Evolutionary conservation across 1,284 basidiomycete species (phyloP).

Genomic region (Macrocystidia cucumis): DNA sequence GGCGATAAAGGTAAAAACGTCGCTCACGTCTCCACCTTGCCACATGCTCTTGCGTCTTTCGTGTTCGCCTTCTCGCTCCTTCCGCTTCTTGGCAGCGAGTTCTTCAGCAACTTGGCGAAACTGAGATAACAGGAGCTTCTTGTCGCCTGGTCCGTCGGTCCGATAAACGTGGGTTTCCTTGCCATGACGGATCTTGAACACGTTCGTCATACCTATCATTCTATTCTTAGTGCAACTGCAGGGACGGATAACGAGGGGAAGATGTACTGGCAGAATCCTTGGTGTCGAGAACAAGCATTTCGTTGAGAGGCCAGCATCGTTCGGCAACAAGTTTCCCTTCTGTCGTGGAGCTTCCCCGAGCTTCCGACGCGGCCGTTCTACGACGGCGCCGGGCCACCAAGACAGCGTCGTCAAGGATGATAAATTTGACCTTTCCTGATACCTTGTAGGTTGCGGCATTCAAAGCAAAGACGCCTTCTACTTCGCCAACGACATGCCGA

Average conservation of each 20-base stretch:
- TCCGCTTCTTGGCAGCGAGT: conserved; percentile 78
- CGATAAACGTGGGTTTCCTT: conserved; percentile 95
- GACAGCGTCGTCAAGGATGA: conserved; percentile 88
- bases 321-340: conserved; percentile 85
- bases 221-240: conserved; percentile 3
- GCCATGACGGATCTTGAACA: conserved; percentile 90
- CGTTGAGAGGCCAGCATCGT: conserved; percentile 84
- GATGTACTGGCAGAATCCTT: conserved; percentile 85
- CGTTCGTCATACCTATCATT: conserved; percentile 78
- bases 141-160: conserved; percentile 76
- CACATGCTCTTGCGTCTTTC: conserved; percentile 80
- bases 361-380: conserved; percentile 33
- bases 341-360: conserved; percentile 27
- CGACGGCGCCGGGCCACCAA: conserved; percentile 69
- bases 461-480: conserved; percentile 78
- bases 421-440: conserved; percentile 81
- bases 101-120: conserved; percentile 93
- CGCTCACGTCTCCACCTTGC: conserved; percentile 47
- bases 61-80: conserved; percentile 89
- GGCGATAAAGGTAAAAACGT: conserved; percentile 1
- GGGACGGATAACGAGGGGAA: background rate
- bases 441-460: conserved; percentile 96
- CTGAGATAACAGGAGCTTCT: conserved; percentile 78
- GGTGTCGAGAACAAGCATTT: conserved; percentile 91
- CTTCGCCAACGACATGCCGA: conserved; percentile 85